These are phyloP conservation scores for Cryphonectria carpinicola DNA, from an alignment of 2,329 filamentous ascomycete species.

Conservation along the genomic window DNA sequence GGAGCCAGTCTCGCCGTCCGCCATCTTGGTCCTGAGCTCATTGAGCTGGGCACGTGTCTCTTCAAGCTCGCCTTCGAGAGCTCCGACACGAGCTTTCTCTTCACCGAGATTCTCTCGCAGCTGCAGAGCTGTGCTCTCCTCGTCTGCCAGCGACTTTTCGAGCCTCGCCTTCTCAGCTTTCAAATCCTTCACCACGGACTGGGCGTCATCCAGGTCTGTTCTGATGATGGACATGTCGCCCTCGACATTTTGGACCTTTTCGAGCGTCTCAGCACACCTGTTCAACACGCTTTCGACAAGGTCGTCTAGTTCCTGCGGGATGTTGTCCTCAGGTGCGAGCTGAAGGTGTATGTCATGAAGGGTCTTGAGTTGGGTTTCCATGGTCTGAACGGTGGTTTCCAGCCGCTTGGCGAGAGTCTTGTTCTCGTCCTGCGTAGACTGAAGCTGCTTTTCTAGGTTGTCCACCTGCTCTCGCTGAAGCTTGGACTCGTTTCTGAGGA, in stretches of 20 bases:
- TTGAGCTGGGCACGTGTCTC: slow-evolving; percentile 72
- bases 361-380: slow-evolving; percentile 55
- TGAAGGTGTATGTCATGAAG: slow-evolving; percentile 64
- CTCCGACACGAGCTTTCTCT: slow-evolving; percentile 57
- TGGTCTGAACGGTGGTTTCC: slow-evolving; percentile 53
- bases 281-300: slow-evolving; percentile 64
- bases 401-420: slow-evolving; percentile 56
- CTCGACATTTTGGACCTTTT: slow-evolving; percentile 63
- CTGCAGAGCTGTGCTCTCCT: slow-evolving; percentile 56
- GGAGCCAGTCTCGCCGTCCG: slow-evolving; percentile 82
- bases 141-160: slow-evolving; percentile 54
- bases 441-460: slow-evolving; percentile 60
- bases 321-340: slow-evolving; percentile 55
- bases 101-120: slow-evolving; percentile 58
- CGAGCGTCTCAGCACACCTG: slow-evolving; percentile 60
- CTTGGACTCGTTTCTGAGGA: slow-evolving; percentile 62
- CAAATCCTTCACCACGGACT: slow-evolving; percentile 57
- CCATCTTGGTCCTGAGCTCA: slow-evolving; percentile 70
- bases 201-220: slow-evolving; percentile 65
- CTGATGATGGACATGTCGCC: slow-evolving; percentile 62
- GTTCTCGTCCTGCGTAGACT: slow-evolving; percentile 57
- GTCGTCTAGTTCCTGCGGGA: slow-evolving; percentile 60
- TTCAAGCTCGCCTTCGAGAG: slow-evolving; percentile 60
- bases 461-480: slow-evolving; percentile 64
- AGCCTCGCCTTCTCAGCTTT: slow-evolving; percentile 60